These are phyloP conservation scores for Bondarzewia mesenterica DNA, from an alignment of 1,284 basidiomycete species.

Conservation along the genomic window DNA sequence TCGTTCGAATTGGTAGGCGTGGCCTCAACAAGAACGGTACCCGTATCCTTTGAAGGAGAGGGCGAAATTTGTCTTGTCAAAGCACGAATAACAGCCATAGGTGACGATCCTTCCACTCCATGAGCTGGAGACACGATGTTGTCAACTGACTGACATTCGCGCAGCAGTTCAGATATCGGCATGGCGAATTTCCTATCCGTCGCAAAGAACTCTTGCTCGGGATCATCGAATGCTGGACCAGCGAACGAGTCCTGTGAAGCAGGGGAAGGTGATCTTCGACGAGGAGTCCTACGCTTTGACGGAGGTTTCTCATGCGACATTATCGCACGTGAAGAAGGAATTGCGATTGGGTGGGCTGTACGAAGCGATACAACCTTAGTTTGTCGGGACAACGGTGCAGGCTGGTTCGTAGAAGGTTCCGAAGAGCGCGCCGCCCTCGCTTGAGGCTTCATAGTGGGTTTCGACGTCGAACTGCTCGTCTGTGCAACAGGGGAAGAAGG, in stretches of 20 bases:
- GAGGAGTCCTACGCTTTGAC: too few relatives aligned
- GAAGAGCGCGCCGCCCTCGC: too few relatives aligned
- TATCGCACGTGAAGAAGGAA: too few relatives aligned
- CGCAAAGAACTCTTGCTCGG: slow-evolving; percentile 36
- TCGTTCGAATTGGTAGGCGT: slow-evolving; percentile 33
- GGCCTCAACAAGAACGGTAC: slow-evolving; percentile 35
- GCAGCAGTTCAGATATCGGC: slow-evolving; percentile 48
- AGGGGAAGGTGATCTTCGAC: slow-evolving; percentile 26
- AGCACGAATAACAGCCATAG: not conserved
- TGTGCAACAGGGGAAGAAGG: not conserved
- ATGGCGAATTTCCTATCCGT: slow-evolving; percentile 44
- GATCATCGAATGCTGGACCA: slow-evolving; percentile 34
- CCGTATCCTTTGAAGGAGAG: too few relatives aligned
- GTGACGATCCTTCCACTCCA: not conserved
- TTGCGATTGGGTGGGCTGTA: too few relatives aligned
- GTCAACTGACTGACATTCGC: not conserved
- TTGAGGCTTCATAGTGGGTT: too few relatives aligned
- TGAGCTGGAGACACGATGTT: not conserved
- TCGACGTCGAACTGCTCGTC: not conserved
- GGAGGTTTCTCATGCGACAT: too few relatives aligned
- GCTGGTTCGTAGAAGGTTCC: too few relatives aligned
- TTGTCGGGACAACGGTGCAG: too few relatives aligned
- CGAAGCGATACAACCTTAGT: too few relatives aligned
- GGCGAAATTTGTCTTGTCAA: slow-evolving; percentile 10
- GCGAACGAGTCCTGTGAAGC: slow-evolving; percentile 56